These are phyloP conservation scores for Erodium texanum DNA, from an alignment of 441 rosid genomes.

Conservation along the genomic window DNA sequence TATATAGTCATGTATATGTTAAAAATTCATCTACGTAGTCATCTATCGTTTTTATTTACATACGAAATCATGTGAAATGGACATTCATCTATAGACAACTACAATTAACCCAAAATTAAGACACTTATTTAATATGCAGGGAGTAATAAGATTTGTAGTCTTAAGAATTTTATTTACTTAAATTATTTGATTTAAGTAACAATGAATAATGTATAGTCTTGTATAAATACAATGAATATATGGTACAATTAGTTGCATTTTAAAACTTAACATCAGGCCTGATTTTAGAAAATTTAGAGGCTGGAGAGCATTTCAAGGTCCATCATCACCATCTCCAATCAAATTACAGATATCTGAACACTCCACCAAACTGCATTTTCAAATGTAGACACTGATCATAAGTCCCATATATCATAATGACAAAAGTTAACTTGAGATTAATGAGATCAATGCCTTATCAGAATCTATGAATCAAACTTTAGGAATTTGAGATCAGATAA, in stretches of 20 bases:
- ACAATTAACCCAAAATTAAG: too few species aligned
- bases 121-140: too few species aligned
- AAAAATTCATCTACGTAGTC: too few species aligned
- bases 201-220: too few species aligned
- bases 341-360: conserved; percentile 88
- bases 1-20: too few species aligned
- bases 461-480: too few species aligned
- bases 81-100: too few species aligned
- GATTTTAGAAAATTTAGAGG: background rate
- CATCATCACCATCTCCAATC: conserved; percentile 68
- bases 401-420: background rate
- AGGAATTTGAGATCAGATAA: background rate
- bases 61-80: too few species aligned
- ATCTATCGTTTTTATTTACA: too few species aligned
- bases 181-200: background rate
- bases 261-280: background rate
- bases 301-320: conserved; percentile 23
- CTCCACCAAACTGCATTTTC: conserved; percentile 66
- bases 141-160: too few species aligned
- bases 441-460: too few species aligned
- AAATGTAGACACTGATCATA: background rate
- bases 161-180: background rate
- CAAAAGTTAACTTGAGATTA: too few species aligned
- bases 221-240: background rate
- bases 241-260: background rate